Evolutionary conservation across 108 stramenopile species (phyloP).

Genomic region (Pseudonitzschia delicatissima): DNA sequence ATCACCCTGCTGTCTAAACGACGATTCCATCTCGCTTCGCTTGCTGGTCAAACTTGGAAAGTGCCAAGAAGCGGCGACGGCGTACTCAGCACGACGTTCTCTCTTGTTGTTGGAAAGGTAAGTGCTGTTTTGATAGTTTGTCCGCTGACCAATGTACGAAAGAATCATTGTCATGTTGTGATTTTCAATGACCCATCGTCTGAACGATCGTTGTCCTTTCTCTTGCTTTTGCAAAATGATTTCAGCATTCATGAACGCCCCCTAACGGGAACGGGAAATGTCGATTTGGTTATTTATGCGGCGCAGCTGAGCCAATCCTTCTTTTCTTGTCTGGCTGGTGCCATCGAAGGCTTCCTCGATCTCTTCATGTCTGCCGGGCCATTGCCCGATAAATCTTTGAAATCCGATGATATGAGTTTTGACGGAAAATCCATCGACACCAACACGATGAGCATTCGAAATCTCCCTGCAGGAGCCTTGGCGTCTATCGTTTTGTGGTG

Average conservation of each 20-base stretch:
- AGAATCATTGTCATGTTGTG: neutral
- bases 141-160: neutral
- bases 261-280: constrained; percentile 57
- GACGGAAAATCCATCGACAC: constrained; percentile 48
- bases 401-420: constrained; percentile 18
- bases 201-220: neutral
- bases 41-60: constrained; percentile 74
- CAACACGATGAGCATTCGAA: constrained; percentile 25
- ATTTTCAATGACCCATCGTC: neutral
- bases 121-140: constrained; percentile 7
- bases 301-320: constrained; percentile 84
- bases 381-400: constrained; percentile 20
- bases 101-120: constrained; percentile 73
- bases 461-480: constrained; percentile 71
- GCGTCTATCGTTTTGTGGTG: constrained; percentile 83
- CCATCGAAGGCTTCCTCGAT: constrained; percentile 84
- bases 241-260: constrained; percentile 74
- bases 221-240: neutral
- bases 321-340: constrained; percentile 72
- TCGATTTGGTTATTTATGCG: constrained; percentile 82
- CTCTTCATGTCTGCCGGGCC: constrained; percentile 47
- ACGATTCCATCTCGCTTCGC: constrained; percentile 69
- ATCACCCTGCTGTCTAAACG: constrained; percentile 72
- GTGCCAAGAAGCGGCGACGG: constrained; percentile 77
- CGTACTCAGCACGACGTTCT: constrained; percentile 73